These are phyloP conservation scores for Phytophthora lateralis DNA, from an alignment of 352 stramenopile species.

Conservation along the genomic window DNA sequence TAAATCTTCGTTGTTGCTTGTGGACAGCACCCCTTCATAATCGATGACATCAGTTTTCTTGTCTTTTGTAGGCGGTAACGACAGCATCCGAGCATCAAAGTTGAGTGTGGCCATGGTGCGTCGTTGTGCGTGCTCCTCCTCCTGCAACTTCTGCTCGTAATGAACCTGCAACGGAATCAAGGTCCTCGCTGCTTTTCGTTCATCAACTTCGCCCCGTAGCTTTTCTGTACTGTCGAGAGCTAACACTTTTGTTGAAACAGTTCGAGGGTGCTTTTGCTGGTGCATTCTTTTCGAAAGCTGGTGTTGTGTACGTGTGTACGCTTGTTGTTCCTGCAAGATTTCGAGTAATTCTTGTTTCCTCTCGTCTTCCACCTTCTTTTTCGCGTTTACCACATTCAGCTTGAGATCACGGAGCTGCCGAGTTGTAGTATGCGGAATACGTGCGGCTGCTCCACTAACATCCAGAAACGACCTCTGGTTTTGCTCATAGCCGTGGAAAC, in stretches of 20 bases:
- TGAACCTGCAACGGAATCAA: constrained; percentile 2
- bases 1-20: neutral
- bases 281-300: constrained; percentile 13
- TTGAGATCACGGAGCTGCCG: constrained; percentile 34
- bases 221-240: constrained; percentile 12
- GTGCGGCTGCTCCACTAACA: constrained; percentile 30
- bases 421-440: constrained; percentile 34
- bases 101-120: constrained; percentile 16
- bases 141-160: constrained; percentile 3
- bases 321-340: constrained; percentile 37
- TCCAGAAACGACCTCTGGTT: constrained; percentile 24
- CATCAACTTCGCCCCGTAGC: neutral
- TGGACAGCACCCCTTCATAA: constrained; percentile 1
- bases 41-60: neutral
- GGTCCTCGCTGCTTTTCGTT: neutral
- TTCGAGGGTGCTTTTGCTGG: constrained; percentile 8
- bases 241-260: constrained; percentile 21
- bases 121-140: neutral
- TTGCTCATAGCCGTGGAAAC: constrained; percentile 35
- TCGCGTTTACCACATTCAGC: constrained; percentile 20
- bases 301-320: constrained; percentile 26
- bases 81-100: constrained; percentile 13
- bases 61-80: constrained; percentile 4
- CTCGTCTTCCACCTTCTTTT: constrained; percentile 26
- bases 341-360: constrained; percentile 32